Percentiles rank a stretch among this genome's conserved stretches.
Evolutionary conservation across 495 filamentous ascomycete genomes (phyloP).

Genomic region (Chlorociboria aeruginascens): DNA sequence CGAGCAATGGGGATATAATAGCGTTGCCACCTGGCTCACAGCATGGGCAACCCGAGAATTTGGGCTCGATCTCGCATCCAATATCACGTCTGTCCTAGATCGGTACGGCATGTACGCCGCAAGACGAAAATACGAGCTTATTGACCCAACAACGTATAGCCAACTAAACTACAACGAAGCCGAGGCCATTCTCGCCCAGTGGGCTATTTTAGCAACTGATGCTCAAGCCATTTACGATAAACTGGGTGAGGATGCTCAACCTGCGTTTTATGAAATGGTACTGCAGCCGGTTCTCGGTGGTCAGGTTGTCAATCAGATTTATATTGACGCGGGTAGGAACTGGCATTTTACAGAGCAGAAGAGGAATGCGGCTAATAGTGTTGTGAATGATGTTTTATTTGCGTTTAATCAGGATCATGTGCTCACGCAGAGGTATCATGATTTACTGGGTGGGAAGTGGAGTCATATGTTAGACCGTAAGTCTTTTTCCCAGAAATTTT

Average conservation of each 20-base stretch:
- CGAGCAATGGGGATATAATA: constrained; percentile 39
- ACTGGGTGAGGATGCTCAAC: constrained; percentile 32
- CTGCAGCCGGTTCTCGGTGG: constrained; percentile 55
- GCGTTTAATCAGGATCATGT: constrained; percentile 49
- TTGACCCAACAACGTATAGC: constrained; percentile 52
- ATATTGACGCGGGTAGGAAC: constrained; percentile 49
- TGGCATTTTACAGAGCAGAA: constrained; percentile 50
- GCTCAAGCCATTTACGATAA: constrained; percentile 45
- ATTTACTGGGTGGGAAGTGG: constrained; percentile 58
- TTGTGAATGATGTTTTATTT: constrained; percentile 45
- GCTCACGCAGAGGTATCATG: constrained; percentile 50
- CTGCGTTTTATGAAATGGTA: constrained; percentile 59
- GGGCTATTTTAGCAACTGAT: constrained; percentile 39
- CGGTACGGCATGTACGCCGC: constrained; percentile 50
- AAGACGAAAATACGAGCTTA: constrained; percentile 56
- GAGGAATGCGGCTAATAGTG: constrained; percentile 51
- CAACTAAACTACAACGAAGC: constrained; percentile 63
- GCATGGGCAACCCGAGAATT: constrained; percentile 52
- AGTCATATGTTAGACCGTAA: constrained; percentile 56
- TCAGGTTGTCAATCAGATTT: constrained; percentile 47
- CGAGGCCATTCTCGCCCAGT: constrained; percentile 49
- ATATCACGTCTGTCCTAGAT: constrained; percentile 44
- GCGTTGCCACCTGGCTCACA: constrained; percentile 41
- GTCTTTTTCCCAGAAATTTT: background rate
- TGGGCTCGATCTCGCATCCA: constrained; percentile 31